Percentiles rank a stretch among this genome's conserved stretches.
These are phyloP conservation scores for Apiotrichum sp. DNA, from an alignment of 1,284 basidiomycete species.

Conservation along the genomic window DNA sequence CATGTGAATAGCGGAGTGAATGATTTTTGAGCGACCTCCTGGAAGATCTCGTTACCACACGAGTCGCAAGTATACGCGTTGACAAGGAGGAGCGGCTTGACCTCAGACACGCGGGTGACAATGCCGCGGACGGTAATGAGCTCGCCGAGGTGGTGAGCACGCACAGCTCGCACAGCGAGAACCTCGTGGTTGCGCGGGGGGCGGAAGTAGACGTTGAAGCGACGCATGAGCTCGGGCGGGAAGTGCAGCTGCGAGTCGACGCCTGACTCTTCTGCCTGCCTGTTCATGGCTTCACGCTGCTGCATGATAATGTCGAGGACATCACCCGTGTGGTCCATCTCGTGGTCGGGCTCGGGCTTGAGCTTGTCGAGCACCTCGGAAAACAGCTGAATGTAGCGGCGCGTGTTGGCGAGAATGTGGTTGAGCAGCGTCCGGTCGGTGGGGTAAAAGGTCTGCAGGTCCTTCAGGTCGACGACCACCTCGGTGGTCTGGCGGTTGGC, in stretches of 20 bases:
- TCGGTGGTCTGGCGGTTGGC: conserved; percentile 62
- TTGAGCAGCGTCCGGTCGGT: conserved; percentile 65
- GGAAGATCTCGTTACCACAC: conserved; percentile 97
- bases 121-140: conserved; percentile 96
- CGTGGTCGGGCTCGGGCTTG: conserved; percentile 77
- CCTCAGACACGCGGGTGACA: conserved; percentile 96
- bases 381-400: conserved; percentile 86
- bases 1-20: conserved; percentile 87
- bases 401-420: conserved; percentile 75
- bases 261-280: conserved; percentile 41
- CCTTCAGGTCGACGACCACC: conserved; percentile 46
- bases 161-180: conserved; percentile 86
- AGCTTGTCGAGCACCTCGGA: conserved; percentile 83
- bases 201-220: conserved; percentile 94
- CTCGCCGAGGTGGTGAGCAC: conserved; percentile 76
- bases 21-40: conserved; percentile 89
- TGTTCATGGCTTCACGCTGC: conserved; percentile 82
- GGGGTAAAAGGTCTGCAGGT: conserved; percentile 38
- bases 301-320: conserved; percentile 92
- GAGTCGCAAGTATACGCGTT: conserved; percentile 99
- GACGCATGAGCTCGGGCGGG: conserved; percentile 80
- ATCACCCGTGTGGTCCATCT: conserved; percentile 73
- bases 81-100: conserved; percentile 93
- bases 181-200: conserved; percentile 62
- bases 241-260: conserved; percentile 53